These are phyloP conservation scores for Lumnitzera racemosa DNA, from an alignment of 345 rosid genomes.

Conservation along the genomic window DNA sequence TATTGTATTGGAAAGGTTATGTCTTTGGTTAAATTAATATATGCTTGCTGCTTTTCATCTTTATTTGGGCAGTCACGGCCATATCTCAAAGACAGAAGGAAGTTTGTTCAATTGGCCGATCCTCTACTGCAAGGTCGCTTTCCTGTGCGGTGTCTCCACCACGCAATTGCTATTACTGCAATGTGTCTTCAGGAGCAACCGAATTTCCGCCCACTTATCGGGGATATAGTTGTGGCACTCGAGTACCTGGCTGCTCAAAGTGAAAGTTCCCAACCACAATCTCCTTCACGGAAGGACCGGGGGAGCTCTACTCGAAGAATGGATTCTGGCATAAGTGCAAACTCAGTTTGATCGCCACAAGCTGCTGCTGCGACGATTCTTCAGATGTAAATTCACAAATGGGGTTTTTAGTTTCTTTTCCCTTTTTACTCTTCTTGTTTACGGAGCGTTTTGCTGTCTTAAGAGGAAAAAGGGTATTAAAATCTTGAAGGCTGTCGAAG, in stretches of 20 bases:
- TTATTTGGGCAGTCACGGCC: conserved; percentile 51
- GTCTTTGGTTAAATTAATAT: no score
- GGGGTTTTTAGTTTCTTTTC: no score
- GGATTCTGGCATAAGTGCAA: conserved; percentile 9
- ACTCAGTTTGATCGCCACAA: conserved; percentile 10
- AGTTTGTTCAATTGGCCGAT: conserved; percentile 58
- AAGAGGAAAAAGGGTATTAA: no score
- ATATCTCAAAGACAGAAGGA: conserved; percentile 66
- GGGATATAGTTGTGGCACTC: conserved; percentile 86
- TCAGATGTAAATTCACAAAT: no score
- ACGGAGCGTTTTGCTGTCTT: no score
- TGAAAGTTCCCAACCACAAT: conserved; percentile 4
- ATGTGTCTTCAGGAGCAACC: conserved; percentile 98
- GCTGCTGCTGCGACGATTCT: background rate
- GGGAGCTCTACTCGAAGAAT: background rate
- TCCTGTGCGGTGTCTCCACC: conserved; percentile 78
- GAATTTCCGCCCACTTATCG: conserved; percentile 67
- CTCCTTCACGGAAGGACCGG: background rate
- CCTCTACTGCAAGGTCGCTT: conserved; percentile 60
- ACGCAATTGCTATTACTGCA: conserved; percentile 75
- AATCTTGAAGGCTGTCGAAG: no score
- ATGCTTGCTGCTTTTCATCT: conserved; percentile 1
- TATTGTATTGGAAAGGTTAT: no score
- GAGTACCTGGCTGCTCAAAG: conserved; percentile 57
- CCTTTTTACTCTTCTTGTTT: no score